phyloP scores from a whole-genome alignment of 139 green algal genomes.

The Chlorella sp. region DNA sequence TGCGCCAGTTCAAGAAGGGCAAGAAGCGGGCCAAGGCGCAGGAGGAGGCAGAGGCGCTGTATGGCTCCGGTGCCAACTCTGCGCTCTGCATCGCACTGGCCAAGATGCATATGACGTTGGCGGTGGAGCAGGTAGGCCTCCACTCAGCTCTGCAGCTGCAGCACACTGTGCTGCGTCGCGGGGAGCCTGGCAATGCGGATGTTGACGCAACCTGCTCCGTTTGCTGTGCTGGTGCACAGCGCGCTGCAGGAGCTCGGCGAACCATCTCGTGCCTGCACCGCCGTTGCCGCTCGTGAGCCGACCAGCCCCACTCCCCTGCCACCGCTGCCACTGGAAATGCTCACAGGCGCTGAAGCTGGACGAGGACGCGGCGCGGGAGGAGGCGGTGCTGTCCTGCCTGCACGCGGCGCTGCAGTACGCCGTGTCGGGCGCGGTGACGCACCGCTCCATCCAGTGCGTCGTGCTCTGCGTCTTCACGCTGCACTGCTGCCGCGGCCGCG shows the following conservation, averaged over 20 bases:
- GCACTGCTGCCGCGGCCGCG: slow-evolving; percentile 23
- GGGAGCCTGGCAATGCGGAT: no score
- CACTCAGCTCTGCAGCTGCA: not conserved
- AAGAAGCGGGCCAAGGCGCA: slow-evolving; percentile 29
- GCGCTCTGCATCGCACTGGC: slow-evolving; percentile 21
- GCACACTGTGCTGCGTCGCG: not conserved
- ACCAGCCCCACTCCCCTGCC: not conserved
- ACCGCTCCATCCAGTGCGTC: slow-evolving; percentile 28
- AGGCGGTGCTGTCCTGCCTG: slow-evolving; percentile 3
- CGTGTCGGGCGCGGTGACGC: not conserved
- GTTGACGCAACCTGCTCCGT: no score
- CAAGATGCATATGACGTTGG: slow-evolving; percentile 30
- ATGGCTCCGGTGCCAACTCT: not conserved
- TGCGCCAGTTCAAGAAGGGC: slow-evolving; percentile 29
- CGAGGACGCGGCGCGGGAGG: not conserved
- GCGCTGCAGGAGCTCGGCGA: not conserved
- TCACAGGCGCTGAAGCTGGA: slow-evolving; percentile 24
- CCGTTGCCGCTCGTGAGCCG: not conserved
- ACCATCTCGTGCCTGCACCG: not conserved
- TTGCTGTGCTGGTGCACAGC: not conserved
- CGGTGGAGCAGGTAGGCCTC: slow-evolving; percentile 23
- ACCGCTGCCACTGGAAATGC: no score
- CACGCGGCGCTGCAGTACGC: slow-evolving; percentile 17
- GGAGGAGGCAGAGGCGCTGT: slow-evolving; percentile 27
- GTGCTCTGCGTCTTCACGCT: slow-evolving; percentile 33